Conservation (phyloP, 1,284 basidiomycete genomes). For the Cutaneotrichosporon sp. region DNA sequence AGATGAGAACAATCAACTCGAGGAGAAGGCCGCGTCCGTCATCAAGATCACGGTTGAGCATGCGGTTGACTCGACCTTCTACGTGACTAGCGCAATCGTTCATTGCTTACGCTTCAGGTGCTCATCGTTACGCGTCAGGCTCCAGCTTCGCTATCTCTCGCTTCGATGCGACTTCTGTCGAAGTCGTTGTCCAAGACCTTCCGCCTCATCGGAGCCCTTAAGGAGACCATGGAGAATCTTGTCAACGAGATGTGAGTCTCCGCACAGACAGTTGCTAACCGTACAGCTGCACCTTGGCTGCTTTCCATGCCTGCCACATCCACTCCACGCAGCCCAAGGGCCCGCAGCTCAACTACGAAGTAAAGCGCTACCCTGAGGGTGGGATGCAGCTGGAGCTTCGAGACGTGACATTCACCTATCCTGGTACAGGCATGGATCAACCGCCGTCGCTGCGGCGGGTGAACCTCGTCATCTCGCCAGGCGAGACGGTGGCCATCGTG, state of each 20-base stretch:
- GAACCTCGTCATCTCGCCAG: background rate
- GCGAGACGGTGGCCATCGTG: slow-evolving; percentile 5
- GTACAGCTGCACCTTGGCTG: background rate
- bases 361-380: background rate
- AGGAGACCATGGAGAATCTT: background rate
- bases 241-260: background rate
- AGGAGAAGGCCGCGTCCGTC: background rate
- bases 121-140: background rate
- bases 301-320: background rate
- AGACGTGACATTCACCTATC: slow-evolving; percentile 5
- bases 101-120: background rate
- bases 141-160: background rate
- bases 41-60: background rate
- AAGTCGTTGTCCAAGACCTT: background rate
- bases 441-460: background rate
- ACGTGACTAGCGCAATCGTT: background rate
- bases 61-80: background rate
- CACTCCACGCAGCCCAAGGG: background rate
- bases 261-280: background rate
- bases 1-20: background rate
- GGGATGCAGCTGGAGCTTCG: slow-evolving; percentile 6
- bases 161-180: background rate
- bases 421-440: background rate
- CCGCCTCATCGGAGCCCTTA: background rate
- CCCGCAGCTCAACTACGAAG: background rate